Conservation (phyloP, 2,329 filamentous ascomycete genomes). For the Trichophyton simii region DNA sequence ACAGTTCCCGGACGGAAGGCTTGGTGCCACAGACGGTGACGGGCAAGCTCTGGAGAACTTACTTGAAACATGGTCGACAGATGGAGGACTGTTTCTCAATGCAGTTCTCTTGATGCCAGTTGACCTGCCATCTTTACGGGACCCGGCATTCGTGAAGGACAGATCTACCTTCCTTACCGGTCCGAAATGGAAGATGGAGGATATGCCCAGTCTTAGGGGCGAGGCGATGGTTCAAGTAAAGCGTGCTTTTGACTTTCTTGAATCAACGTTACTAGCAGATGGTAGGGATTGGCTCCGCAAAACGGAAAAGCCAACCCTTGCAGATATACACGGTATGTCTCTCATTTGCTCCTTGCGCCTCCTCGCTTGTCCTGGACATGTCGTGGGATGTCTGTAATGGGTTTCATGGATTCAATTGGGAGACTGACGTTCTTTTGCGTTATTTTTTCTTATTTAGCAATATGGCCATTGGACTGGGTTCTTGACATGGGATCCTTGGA, state of each 20-base stretch:
- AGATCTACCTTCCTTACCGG: constrained; percentile 35
- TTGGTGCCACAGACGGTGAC: constrained; percentile 29
- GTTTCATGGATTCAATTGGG: background rate
- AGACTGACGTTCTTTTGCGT: background rate
- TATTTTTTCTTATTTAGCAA: constrained; percentile 24
- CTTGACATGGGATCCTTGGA: constrained; percentile 44
- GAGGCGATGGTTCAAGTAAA: constrained; percentile 47
- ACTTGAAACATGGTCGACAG: constrained; percentile 44
- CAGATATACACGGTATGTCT: constrained; percentile 50
- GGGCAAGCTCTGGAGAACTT: constrained; percentile 42
- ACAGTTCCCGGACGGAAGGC: constrained; percentile 37
- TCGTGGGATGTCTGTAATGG: background rate
- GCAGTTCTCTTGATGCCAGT: constrained; percentile 46
- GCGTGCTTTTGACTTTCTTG: constrained; percentile 45
- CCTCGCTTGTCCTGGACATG: background rate
- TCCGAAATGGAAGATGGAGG: constrained; percentile 28
- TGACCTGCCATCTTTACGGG: constrained; percentile 41
- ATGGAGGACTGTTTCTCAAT: constrained; percentile 45
- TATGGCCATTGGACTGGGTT: constrained; percentile 59
- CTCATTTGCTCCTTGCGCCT: background rate
- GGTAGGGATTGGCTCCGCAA: constrained; percentile 53
- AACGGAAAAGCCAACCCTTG: constrained; percentile 42
- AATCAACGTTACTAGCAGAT: constrained; percentile 51
- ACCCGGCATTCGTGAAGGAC: constrained; percentile 50
- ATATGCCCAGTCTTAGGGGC: constrained; percentile 34